These are phyloP conservation scores for Phytophthora pistaciae DNA, from an alignment of 352 stramenopile species.

Conservation along the genomic window DNA sequence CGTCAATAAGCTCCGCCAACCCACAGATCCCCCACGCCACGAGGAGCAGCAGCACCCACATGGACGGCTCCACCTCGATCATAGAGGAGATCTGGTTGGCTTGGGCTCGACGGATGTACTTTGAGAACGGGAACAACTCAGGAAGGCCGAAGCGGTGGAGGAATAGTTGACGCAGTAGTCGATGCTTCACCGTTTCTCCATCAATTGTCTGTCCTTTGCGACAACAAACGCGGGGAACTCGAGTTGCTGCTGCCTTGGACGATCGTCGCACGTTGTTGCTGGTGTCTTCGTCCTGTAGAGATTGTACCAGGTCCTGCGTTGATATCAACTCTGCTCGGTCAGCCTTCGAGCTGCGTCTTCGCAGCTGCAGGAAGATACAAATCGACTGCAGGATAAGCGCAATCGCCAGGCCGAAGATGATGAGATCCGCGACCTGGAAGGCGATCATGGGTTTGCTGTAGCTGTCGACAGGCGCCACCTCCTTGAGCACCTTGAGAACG, in stretches of 20 bases:
- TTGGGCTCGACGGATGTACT: conserved; percentile 72
- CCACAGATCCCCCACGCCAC: conserved; percentile 52
- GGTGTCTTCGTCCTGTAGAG: neutral
- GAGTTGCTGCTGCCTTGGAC: neutral
- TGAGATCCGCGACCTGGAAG: conserved; percentile 62
- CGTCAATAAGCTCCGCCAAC: conserved; percentile 28
- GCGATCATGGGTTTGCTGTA: conserved; percentile 44
- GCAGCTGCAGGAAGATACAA: conserved; percentile 49
- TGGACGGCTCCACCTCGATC: conserved; percentile 73
- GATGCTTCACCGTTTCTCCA: conserved; percentile 31
- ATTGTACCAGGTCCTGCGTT: conserved; percentile 31
- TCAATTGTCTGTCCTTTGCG: neutral
- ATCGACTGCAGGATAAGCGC: conserved; percentile 54
- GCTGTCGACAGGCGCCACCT: conserved; percentile 33
- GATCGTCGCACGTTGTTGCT: too few species aligned
- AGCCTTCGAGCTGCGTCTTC: conserved; percentile 30
- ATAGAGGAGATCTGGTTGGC: conserved; percentile 77
- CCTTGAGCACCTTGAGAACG: conserved; percentile 54
- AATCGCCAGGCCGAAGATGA: conserved; percentile 60
- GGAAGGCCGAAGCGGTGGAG: conserved; percentile 50
- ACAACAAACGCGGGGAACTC: neutral
- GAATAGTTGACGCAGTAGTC: conserved; percentile 55
- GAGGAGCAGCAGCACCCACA: conserved; percentile 60
- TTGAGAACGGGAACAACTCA: conserved; percentile 69
- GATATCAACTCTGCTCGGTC: conserved; percentile 51